Percentiles rank a stretch among this genome's conserved stretches.
Conservation (phyloP, 441 rosid species). For the Sinapis alba region DNA sequence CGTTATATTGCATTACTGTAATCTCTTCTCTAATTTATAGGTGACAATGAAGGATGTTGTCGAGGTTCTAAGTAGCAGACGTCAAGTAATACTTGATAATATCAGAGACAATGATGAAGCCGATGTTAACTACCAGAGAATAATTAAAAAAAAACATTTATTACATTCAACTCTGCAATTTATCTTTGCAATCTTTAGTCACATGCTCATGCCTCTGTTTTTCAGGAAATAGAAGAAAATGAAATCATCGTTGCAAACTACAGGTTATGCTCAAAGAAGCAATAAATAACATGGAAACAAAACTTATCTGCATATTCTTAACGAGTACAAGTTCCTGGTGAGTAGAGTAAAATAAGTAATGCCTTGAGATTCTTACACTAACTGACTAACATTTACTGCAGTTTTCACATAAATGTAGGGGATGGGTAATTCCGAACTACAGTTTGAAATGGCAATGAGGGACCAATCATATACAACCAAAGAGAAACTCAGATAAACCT, state of each 20-base stretch:
- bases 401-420: slow-evolving; percentile 64
- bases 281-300: slow-evolving; percentile 71
- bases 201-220: slow-evolving; percentile 13
- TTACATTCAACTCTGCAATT: slow-evolving; percentile 9
- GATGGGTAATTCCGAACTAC: slow-evolving; percentile 92
- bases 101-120: slow-evolving; percentile 96
- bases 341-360: slow-evolving; percentile 37
- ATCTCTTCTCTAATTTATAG: slow-evolving; percentile 41
- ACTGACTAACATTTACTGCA: slow-evolving; percentile 24
- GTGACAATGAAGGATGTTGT: slow-evolving; percentile 65
- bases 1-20: slow-evolving; percentile 6
- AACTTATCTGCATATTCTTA: slow-evolving; percentile 84
- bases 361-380: not conserved
- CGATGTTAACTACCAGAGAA: slow-evolving; percentile 74
- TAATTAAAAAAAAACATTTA: no score
- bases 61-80: slow-evolving; percentile 67
- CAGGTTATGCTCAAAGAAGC: slow-evolving; percentile 90
- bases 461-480: slow-evolving; percentile 92
- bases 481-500: slow-evolving; percentile 78
- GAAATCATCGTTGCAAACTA: slow-evolving; percentile 75
- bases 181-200: not conserved
- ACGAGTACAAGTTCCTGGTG: slow-evolving; percentile 93
- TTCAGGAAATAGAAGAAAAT: slow-evolving; percentile 85
- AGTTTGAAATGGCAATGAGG: slow-evolving; percentile 95
- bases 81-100: slow-evolving; percentile 93